Percentiles rank a stretch among this genome's conserved stretches.
phyloP scores from a whole-genome alignment of 192 early-diverging fungal species.

The Coemansia sp. region DNA sequence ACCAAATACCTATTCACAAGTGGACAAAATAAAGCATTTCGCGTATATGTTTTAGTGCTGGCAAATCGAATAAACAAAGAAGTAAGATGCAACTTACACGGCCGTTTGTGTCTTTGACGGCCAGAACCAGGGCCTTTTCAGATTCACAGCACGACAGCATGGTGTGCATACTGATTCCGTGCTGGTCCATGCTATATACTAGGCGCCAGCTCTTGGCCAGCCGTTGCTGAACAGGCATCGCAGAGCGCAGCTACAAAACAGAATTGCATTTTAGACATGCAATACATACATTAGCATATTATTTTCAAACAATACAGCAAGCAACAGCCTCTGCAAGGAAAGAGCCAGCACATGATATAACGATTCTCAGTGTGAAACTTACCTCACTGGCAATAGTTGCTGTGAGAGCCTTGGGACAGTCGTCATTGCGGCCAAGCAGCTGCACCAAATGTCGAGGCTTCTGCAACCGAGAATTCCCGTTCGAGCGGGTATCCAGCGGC shows the following conservation, averaged over 20 bases:
- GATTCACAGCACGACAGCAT: slow-evolving; percentile 65
- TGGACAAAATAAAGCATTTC: not conserved
- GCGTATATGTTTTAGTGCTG: not conserved
- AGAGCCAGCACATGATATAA: not conserved
- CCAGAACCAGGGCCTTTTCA: slow-evolving; percentile 69
- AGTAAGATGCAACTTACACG: slow-evolving; percentile 22
- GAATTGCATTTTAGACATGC: not conserved
- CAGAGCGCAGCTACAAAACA: slow-evolving; percentile 65
- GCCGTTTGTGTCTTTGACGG: slow-evolving; percentile 63
- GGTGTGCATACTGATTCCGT: slow-evolving; percentile 87
- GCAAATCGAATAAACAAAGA: not conserved
- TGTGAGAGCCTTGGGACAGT: slow-evolving; percentile 46
- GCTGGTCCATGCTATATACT: slow-evolving; percentile 89
- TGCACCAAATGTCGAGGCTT: slow-evolving; percentile 24
- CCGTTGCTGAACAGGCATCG: slow-evolving; percentile 75
- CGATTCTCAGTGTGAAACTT: not conserved
- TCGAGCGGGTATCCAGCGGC: slow-evolving; percentile 8
- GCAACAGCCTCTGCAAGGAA: too few species aligned
- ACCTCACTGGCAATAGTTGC: slow-evolving; percentile 34
- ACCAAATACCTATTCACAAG: slow-evolving; percentile 67
- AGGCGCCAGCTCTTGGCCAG: slow-evolving; percentile 77
- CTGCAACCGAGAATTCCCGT: not conserved
- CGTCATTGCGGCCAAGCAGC: slow-evolving; percentile 29
- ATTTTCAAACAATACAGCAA: not conserved
- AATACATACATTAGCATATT: not conserved